Evolutionary conservation across 495 filamentous ascomycete species (phyloP), one percentile per base, ranked within the genome.

Genomic region (Podospora conica): DNA sequence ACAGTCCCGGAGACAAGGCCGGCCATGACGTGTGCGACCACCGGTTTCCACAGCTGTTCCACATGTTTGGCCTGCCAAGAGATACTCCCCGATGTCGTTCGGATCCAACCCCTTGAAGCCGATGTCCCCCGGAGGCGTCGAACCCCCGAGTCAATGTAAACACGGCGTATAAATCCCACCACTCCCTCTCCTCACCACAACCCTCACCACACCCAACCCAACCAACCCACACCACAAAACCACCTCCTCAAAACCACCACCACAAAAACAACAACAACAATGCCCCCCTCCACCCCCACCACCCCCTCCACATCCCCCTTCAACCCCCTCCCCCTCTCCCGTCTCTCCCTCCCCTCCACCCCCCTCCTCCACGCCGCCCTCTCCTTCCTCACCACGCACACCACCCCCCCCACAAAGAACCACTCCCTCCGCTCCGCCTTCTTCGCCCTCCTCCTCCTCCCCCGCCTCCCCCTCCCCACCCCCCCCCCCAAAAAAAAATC

Each of bases 391-490:
- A 15, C 8, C 9, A 1, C 18, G 0, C n/a, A 61, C 59, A 61
- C 59, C 59, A 22, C 28, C 33, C 22, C 33, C 33, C 53, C 59
- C 3, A 61, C 59, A 1, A 22, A 23, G 5, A 61, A 61, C 59
- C 59, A 61, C 33, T 61, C 31, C 59, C 59, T 61, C 59, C 59
- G 59, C 59, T 61, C 59, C 59, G 28, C 59, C 29, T 29, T 23
- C 11, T 61, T 61, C 33, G 59, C 59, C 21, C 59, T 61, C 0
- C 59, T 61, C 59, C 59, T 61, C 33, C 9, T 22, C n/a, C n/a
- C 9, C 7, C 59, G 59, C 23, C 59, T 61, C 20, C 59, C 59
- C 2, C 57, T 8, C 15, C 27, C 21, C 59, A 20, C 21, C 59
- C 21, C 28, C 18, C 22, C 28, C 15, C 3, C 21, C 18, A 28